Evolutionary conservation across 2,329 filamentous ascomycete species (phyloP), one percentile per base, ranked within the genome.

Genomic region (Sporothrix phasma): DNA sequence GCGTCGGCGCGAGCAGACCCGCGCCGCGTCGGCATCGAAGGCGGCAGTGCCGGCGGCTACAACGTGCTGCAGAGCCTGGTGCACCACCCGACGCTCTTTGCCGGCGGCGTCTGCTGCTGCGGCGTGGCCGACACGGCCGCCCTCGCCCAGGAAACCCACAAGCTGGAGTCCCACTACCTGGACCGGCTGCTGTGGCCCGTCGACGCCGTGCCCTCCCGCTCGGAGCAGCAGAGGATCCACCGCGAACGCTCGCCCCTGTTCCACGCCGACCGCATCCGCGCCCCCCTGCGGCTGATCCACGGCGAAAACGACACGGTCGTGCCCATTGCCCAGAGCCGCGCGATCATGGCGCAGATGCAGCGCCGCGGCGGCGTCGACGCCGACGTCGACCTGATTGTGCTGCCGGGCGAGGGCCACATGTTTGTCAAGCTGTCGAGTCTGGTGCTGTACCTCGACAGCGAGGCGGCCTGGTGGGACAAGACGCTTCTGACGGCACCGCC

Each of bases 251-350:
- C 81, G 63, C 80, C 82, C 0, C 70, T 81, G 15, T 77, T 75
- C 53, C 76, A 80, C 61, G 80, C 78, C 0, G 73, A 77, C n/a
- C 74, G 75, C 61, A 81, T 84, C 62, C 73, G 72, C 45, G 73
- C 78, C 1, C 81, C 82, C 0, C 69, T 87, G 24, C 71, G 86
- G 41, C 71, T 88, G n/a, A 68, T 87, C 5, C 81, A 85, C 24
- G 84, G 84, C 0, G 76, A 76, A 2, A 73, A 73, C 3, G 85
- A 87, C 68, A 79, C 78, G 46, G 78, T 87, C 1, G 84, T 86
- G 17, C 84, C 84, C 0, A 70, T 81, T n/a, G 75, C 77, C 17
- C 84, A 88, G 70, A 81, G 81, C 2, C 73, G 76, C 37, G 76
- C 80, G 61, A 82, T 87, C 71, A 77, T 80, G 10, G 71, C 73